Conservation (phyloP, 129 eudicot genomes). For the Tanacetum coccineum region DNA sequence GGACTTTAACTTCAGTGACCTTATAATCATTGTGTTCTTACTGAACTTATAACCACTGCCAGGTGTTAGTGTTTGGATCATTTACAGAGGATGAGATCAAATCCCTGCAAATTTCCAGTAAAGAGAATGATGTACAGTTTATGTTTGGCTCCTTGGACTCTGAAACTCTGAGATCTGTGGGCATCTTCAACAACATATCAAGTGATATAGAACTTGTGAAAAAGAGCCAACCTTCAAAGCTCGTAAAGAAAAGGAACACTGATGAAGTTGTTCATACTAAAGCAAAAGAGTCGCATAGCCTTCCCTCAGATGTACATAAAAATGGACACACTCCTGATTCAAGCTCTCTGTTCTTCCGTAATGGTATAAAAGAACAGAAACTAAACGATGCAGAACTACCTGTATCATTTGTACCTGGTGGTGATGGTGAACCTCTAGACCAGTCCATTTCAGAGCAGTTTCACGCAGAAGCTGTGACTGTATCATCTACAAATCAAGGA, state of each 20-base stretch:
- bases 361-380: slow-evolving; percentile 31
- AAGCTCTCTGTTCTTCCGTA: slow-evolving; percentile 18
- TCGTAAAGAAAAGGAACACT: slow-evolving; percentile 19
- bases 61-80: slow-evolving; percentile 75
- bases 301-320: slow-evolving; percentile 22
- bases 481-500: slow-evolving; percentile 22
- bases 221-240: slow-evolving; percentile 23
- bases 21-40: background rate
- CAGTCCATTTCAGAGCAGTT: too few relatives aligned
- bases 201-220: slow-evolving; percentile 23
- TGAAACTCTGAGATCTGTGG: slow-evolving; percentile 53
- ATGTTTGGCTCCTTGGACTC: slow-evolving; percentile 67
- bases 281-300: slow-evolving; percentile 10
- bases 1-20: background rate
- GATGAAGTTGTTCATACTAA: slow-evolving; percentile 21
- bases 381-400: slow-evolving; percentile 30
- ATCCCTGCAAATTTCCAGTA: slow-evolving; percentile 45
- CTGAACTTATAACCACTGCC: slow-evolving; percentile 15
- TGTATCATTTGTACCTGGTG: slow-evolving; percentile 26
- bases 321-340: slow-evolving; percentile 30
- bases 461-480: slow-evolving; percentile 22
- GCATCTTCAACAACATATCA: slow-evolving; percentile 36
- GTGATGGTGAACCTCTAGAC: slow-evolving; percentile 8
- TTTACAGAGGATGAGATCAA: slow-evolving; percentile 74
- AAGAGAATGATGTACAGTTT: slow-evolving; percentile 37